phyloP scores from a whole-genome alignment of 441 rosid genomes.

The Corymbia calophylla region DNA sequence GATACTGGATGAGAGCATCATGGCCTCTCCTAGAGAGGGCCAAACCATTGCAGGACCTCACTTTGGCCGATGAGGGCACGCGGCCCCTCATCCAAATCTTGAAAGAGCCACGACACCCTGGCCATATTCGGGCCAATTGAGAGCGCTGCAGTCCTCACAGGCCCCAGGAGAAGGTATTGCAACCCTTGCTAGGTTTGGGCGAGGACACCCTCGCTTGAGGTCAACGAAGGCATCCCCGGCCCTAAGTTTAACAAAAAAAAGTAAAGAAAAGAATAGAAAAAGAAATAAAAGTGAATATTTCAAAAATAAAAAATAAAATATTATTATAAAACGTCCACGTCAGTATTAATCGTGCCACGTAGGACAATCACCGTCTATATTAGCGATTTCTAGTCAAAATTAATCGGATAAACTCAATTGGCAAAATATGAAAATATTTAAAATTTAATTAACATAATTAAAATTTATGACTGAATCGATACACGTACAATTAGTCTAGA shows the following conservation, averaged over 20 bases:
- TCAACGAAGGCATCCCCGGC: too few relatives aligned
- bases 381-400: too few relatives aligned
- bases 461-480: background rate
- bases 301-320: background rate
- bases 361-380: accelerated
- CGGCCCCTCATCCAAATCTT: background rate
- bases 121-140: background rate
- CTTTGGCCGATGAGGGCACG: background rate
- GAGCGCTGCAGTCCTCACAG: background rate
- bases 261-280: background rate
- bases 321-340: background rate
- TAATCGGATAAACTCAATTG: background rate
- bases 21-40: background rate
- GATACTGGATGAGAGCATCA: accelerated
- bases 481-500: too few relatives aligned
- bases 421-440: too few relatives aligned
- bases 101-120: background rate
- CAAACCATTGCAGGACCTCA: background rate
- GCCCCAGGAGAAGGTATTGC: background rate
- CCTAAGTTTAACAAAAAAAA: too few relatives aligned
- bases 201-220: background rate
- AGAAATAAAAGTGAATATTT: too few relatives aligned
- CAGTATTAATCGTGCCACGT: background rate
- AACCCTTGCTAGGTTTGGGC: background rate
- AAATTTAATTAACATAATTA: too few relatives aligned